Evolutionary conservation across 768 basidiomycete species (phyloP), one percentile per base, ranked within the genome.

Genomic region (Mycena indigotica): DNA sequence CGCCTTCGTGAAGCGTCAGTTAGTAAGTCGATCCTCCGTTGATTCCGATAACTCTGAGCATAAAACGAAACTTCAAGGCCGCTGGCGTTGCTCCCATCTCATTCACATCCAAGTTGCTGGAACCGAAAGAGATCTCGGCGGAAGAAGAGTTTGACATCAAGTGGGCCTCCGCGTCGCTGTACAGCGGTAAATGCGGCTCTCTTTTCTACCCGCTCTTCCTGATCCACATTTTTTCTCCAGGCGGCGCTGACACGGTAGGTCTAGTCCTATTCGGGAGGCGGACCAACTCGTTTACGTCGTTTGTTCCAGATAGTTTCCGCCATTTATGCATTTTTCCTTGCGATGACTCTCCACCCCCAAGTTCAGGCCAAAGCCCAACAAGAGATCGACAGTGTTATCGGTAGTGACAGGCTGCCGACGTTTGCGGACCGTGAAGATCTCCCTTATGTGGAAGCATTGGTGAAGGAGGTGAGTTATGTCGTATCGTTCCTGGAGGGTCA

Each of bases 91-190:
- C 80, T 21, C 68, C 75, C 21, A 66, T 75, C 16, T 89, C 86
- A 5, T 87, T 85, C 66, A 80, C 82, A 1, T 85, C 85, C 23
- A 74, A 77, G 25, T 68, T 85, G 55, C 76, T 89, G 25, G 79
- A 87, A 62, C 76, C 71, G 23, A 81, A 79, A 64, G 69, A 73
- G 10, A 65, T 84, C 28, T 80, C 71, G 46, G 69, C 72, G 3
- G 82, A 86, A 56, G 84, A 87, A 56, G 85, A 88, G 57, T 71
- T 78, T 50, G 80, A 84, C 58, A 74, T 89, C 56, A 89, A 86
- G 67, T 87, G 87, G 84, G 82, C 85, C 35, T 76, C 82, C 28
- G 79, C 79, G n/a, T 81, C 83, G 40, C 67, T 84, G 16, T 83
- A 84, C 67, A 77, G 80, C 49, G 82, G 81, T 81, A 59, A 26